These are phyloP conservation scores for Euphorbia corollata DNA, from an alignment of 441 rosid species.

Conservation along the genomic window DNA sequence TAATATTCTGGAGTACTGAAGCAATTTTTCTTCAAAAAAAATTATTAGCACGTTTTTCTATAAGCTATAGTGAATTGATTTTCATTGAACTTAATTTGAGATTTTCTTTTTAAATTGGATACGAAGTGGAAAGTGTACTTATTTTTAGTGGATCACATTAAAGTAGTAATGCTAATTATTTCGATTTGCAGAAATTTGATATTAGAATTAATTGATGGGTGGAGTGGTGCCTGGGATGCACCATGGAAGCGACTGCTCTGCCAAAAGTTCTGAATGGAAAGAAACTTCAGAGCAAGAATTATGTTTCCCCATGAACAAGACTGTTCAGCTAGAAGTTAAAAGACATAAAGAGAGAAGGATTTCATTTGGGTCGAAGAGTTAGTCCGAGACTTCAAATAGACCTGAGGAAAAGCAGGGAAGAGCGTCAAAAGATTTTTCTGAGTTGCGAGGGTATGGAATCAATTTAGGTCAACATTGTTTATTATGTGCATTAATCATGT, in stretches of 20 bases:
- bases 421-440: conserved; percentile 21
- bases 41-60: neutral
- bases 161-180: neutral
- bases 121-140: neutral
- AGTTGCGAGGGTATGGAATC: conserved; percentile 40
- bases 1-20: conserved; percentile 6
- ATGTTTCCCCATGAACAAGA: conserved; percentile 6
- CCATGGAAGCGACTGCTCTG: conserved; percentile 2
- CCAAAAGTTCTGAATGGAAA: conserved; percentile 4
- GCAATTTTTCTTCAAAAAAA: neutral
- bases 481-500: conserved; percentile 3
- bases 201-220: conserved; percentile 1
- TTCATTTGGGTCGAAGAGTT: conserved; percentile 9
- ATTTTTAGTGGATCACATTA: neutral
- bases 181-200: conserved; percentile 7
- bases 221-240: conserved; percentile 12
- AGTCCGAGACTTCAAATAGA: conserved; percentile 17
- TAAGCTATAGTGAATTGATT: neutral
- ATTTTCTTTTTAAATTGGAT: conserved; percentile 2
- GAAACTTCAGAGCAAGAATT: neutral
- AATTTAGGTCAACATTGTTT: neutral
- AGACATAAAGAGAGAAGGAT: conserved; percentile 7
- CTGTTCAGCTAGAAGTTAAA: neutral
- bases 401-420: conserved; percentile 18
- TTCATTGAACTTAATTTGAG: neutral